Base-by-base conservation (phyloP, 257 asterid species). In the Solanum lycopersicoides region DNA sequence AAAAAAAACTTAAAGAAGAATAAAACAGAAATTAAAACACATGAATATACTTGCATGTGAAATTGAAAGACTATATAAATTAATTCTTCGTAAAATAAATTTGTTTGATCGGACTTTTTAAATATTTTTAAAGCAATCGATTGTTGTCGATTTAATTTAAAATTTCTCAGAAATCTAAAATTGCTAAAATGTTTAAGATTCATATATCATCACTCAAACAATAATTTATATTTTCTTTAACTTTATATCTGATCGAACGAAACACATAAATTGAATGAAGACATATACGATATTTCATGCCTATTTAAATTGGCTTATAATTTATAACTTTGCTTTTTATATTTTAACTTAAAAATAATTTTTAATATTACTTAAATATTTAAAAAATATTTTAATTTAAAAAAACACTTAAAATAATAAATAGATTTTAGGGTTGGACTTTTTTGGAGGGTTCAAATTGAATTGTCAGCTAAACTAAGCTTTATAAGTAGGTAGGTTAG, bases 211-310 rank as follows among this genome's bases (percentile, higher is more conserved):
- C 12, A 21, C 59, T 47, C 14, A 60, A 2, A 21, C 21, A 4
- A 14, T 50, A 59, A 21, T 20, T 20, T 9, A 0, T 20, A 0
- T 11, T 6, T n/a, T 12, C 1, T 66, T 3, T 3, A 28, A 1
- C 3, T 14, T 16, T 15, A 9, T 39, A 0, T 12, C 9, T n/a
- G 3, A 65, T n/a, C 34, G 1, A 65, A 65, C 4, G 3, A 65
- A n/a, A 5, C 12, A 20, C 12, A 21, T 9, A 9, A 60, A 60
- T 60, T 23, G 6, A 23, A 9, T 23, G 13, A 65, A 4, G 15
- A 11, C 5, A 4, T 23, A 75, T 44, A 5, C 6, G 21, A 23
- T 12, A 41, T 39, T 39, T 74, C 12, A 8, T 3, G 4, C 69
- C 13, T 23, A 60, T 23, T 59, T 9, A 10, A 2, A 2, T 60